These are phyloP conservation scores for Monosporozyma aerobia DNA, from an alignment of 805 yeast genomes.

Conservation along the genomic window DNA sequence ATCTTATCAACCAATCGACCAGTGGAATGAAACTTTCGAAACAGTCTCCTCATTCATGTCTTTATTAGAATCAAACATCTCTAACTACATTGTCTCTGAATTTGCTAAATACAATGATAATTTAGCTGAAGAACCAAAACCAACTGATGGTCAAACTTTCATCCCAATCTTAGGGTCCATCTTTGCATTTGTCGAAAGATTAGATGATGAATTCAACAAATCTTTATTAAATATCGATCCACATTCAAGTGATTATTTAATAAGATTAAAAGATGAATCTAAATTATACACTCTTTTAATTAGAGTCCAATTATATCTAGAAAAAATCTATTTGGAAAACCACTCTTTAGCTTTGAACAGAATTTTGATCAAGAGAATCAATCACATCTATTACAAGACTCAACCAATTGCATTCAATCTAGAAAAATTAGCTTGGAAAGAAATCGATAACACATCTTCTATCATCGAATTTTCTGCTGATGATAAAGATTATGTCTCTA, in stretches of 20 bases:
- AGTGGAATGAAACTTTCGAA: slow-evolving; percentile 64
- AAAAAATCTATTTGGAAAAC: slow-evolving; percentile 46
- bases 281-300: slow-evolving; percentile 65
- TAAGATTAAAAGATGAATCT: slow-evolving; percentile 81
- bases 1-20: slow-evolving; percentile 63
- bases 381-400: slow-evolving; percentile 90
- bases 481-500: slow-evolving; percentile 37
- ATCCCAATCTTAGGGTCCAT: slow-evolving; percentile 75
- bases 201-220: slow-evolving; percentile 87
- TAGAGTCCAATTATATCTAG: slow-evolving; percentile 81
- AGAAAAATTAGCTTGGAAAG: slow-evolving; percentile 71
- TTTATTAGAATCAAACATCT: slow-evolving; percentile 54
- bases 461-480: slow-evolving; percentile 20
- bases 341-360: slow-evolving; percentile 51
- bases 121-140: slow-evolving; percentile 62
- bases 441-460: slow-evolving; percentile 28
- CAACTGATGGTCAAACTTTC: slow-evolving; percentile 49
- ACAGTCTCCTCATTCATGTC: slow-evolving; percentile 57
- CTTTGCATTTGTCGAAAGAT: slow-evolving; percentile 78
- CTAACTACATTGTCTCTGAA: slow-evolving; percentile 64
- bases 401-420: slow-evolving; percentile 55
- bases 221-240: slow-evolving; percentile 87
- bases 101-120: slow-evolving; percentile 62
- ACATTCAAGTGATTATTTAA: slow-evolving; percentile 87
- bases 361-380: slow-evolving; percentile 73